Evolutionary conservation across 2,329 filamentous ascomycete genomes (phyloP).

Genomic region (Xylariaceae sp.): DNA sequence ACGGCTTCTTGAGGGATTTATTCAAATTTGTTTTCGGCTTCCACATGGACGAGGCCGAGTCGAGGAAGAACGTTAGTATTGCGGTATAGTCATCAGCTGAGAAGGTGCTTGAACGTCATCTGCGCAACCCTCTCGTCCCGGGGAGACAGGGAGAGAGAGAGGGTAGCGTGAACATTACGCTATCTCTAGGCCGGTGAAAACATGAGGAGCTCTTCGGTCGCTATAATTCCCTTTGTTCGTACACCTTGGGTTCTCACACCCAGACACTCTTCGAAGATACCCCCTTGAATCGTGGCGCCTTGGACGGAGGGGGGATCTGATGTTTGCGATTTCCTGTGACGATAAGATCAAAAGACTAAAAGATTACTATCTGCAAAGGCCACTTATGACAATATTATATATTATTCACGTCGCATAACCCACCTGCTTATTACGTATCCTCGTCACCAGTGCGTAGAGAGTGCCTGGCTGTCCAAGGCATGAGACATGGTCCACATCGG

Average conservation of each 20-base stretch:
- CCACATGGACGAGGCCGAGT: conserved; percentile 70
- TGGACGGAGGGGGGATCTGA: conserved; percentile 4
- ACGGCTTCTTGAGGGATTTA: conserved; percentile 75
- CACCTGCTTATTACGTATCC: too few relatives aligned
- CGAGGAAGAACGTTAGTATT: conserved; percentile 61
- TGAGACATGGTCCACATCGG: too few relatives aligned
- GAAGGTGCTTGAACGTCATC: too few relatives aligned
- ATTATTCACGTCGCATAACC: not conserved
- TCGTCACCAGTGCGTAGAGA: too few relatives aligned
- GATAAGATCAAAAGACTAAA: conserved; percentile 4
- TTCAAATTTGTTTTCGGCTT: conserved; percentile 84
- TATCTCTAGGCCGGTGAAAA: too few relatives aligned
- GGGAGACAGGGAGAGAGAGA: not conserved
- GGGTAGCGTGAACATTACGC: not conserved
- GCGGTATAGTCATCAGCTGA: conserved; percentile 40
- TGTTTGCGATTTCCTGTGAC: conserved; percentile 2
- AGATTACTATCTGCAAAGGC: conserved; percentile 2
- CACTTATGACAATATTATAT: not conserved
- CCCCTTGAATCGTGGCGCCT: conserved; percentile 9
- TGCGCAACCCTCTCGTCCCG: not conserved
- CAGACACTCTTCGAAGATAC: conserved; percentile 8
- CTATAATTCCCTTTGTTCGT: not conserved
- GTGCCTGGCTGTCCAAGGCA: too few relatives aligned
- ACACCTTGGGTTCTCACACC: not conserved
- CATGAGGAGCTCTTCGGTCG: not conserved